Evolutionary conservation across 2,329 filamentous ascomycete species (phyloP), one percentile per base, ranked within the genome.

Genomic region (Pseudogymnoascus sp.): DNA sequence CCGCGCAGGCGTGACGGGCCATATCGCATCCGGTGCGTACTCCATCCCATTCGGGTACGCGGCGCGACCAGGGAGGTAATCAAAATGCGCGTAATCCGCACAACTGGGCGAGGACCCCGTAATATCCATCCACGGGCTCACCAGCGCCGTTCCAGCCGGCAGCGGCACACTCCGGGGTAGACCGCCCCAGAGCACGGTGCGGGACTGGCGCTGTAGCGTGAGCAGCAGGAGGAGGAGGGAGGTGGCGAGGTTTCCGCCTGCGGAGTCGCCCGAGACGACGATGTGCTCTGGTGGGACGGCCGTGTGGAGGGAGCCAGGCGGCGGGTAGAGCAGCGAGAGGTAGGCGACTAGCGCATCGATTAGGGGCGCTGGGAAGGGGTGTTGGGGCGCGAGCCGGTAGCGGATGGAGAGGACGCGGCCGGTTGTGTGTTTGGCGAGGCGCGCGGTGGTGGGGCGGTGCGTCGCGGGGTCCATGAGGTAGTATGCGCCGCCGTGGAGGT

Each of bases 401-500:
- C 87, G 82, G 4, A 91, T 86, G 31, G 83, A 87, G 75, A 90
- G 89, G 40, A 86, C 85, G 6, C 88, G 81, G 1, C 89, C 89
- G 23, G 83, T 82, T 0, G 84, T 87, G 64, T 86, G 73, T 71
- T 87, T 85, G 21, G 89, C 88, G 13, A 93, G 76, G 61, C 80
- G 83, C 64, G 82, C 83, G 17, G 80, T 81, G 0, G 81, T 75
- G 0, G 78, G 73, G 2, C 90, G 83, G 70, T 91, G 87, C 0
- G 85, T 86, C 1, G 80, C 75, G 15, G 90, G 89, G 69, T 93
- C 90, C 70, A 88, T 81, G 28, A 91, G 80, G 67, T 80, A 91
- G 76, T 88, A 89, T 3, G 86, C 89, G 62, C 90, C 90, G 66
- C 89, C 89, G 73, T 93, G 89, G 69, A 93, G 83, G 74, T 90